Base-by-base conservation (phyloP, 768 basidiomycete genomes). In the Trametes cingulata region DNA sequence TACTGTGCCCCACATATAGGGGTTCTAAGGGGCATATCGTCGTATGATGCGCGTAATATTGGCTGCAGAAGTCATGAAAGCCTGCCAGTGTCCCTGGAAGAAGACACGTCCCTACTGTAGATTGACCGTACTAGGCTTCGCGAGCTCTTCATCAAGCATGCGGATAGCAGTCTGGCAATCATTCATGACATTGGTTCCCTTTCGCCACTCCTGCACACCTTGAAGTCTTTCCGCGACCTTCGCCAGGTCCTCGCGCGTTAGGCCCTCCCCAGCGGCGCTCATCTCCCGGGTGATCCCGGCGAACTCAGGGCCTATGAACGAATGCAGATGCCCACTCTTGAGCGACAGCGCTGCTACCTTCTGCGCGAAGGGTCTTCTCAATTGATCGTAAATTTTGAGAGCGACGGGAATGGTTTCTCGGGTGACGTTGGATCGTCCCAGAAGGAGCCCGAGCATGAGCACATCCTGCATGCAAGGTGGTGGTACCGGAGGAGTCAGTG, bases 361-460 rank as follows among this genome's bases (percentile, higher is more conserved):
- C 37, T 75, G 69, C 1, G 68, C 65, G 29, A 71, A 66, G 17
- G 75, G 72, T 8, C 72, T 65, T 14, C 77, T 71, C 10, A 72
- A 56, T 9, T 65, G 45, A 56, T 77, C 71, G 57, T 76, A 78
- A 17, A 55, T 65, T 25, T 67, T 64, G 19, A 78, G 63, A 4
- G 73, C 74, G 5, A 64, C 40, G 0, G 52, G 10, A 0, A 76
- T 63, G 22, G 71, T 75, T 10, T 55, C 56, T 1, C 17, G 48
- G 25, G 67, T 67, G 5, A 72, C 68, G 0, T 35, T 22, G 0
- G 65, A 60, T 43, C 74, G 69, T 7, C 67, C 58, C 14, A 76
- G 62, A 24, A 75, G 55, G 0, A 65, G 63, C 0, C 72, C 72
- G 29, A 76, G 63, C 13, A 75, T 62, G 52, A 67, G 67, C 17